Conservation (phyloP, 441 rosid genomes). For the Flueggea neowawraea region DNA sequence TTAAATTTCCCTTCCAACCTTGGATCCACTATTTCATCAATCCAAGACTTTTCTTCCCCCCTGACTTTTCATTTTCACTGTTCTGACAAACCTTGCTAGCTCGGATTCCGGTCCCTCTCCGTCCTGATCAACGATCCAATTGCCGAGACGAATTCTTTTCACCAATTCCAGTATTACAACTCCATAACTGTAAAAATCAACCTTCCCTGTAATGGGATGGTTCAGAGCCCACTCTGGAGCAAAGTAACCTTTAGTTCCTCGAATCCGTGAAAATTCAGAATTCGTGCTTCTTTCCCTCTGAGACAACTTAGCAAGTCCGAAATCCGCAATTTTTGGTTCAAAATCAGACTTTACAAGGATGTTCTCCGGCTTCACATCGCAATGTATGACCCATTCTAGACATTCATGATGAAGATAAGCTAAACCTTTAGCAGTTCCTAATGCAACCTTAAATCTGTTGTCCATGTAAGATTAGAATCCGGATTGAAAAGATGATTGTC, state of each 20-base stretch:
- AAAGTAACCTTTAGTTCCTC: conserved; percentile 34
- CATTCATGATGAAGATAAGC: conserved; percentile 40
- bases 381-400: conserved; percentile 39
- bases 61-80: too few relatives aligned
- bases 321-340: too few relatives aligned
- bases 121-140: too few relatives aligned
- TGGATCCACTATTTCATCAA: too few relatives aligned
- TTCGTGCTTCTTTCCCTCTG: conserved; percentile 13
- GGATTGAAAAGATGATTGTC: background rate
- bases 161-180: too few relatives aligned
- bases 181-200: conserved; percentile 31
- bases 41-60: too few relatives aligned
- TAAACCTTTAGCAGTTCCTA: conserved; percentile 26
- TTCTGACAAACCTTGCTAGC: too few relatives aligned
- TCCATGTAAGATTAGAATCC: background rate
- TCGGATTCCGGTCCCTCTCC: too few relatives aligned
- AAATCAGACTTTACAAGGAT: conserved; percentile 18
- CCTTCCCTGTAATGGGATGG: conserved; percentile 29
- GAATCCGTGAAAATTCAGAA: conserved; percentile 19
- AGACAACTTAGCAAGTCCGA: too few relatives aligned
- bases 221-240: conserved; percentile 12
- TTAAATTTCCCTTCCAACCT: too few relatives aligned
- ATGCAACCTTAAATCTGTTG: conserved; percentile 2
- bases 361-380: conserved; percentile 39
- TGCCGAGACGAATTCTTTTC: too few relatives aligned